Percentiles rank a stretch among this genome's conserved stretches.
Conservation (phyloP, 1,284 basidiomycete genomes). For the Heterobasidion parviporum region DNA sequence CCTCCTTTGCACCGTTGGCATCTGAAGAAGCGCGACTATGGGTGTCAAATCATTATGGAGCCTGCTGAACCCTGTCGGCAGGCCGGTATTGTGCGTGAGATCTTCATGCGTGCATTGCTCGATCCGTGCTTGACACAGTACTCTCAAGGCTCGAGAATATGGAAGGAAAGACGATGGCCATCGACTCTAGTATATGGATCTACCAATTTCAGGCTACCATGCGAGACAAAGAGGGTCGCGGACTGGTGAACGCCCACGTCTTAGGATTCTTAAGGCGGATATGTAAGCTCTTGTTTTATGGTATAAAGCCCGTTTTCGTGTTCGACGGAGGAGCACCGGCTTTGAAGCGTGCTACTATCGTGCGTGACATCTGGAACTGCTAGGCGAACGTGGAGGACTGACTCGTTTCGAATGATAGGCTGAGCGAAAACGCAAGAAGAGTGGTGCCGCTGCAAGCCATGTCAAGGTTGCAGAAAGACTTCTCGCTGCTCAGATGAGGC, state of each 20-base stretch:
- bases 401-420: conserved; percentile 35
- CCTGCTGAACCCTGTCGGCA: conserved; percentile 82
- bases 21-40: conserved; percentile 36
- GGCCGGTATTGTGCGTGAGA: conserved; percentile 74
- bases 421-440: conserved; percentile 83
- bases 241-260: conserved; percentile 89
- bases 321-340: conserved; percentile 93
- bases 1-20: too few species aligned
- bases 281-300: conserved; percentile 92
- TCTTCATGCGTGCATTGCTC: background rate
- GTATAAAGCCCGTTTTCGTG: conserved; percentile 95
- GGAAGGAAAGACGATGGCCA: conserved; percentile 87
- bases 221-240: conserved; percentile 93
- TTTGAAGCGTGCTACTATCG: conserved; percentile 83
- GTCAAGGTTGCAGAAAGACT: conserved; percentile 84
- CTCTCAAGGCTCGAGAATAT: conserved; percentile 74
- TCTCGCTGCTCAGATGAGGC: conserved; percentile 88
- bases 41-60: conserved; percentile 95
- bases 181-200: conserved; percentile 99
- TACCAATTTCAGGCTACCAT: conserved; percentile 99
- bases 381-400: background rate
- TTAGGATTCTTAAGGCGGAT: conserved; percentile 92
- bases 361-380: conserved; percentile 25
- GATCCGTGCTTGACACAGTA: conserved; percentile 8
- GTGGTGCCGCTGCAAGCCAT: conserved; percentile 79